Evolutionary conservation across 75 land plant genomes (phyloP).

Genomic region (Selaginella tamariscina): DNA sequence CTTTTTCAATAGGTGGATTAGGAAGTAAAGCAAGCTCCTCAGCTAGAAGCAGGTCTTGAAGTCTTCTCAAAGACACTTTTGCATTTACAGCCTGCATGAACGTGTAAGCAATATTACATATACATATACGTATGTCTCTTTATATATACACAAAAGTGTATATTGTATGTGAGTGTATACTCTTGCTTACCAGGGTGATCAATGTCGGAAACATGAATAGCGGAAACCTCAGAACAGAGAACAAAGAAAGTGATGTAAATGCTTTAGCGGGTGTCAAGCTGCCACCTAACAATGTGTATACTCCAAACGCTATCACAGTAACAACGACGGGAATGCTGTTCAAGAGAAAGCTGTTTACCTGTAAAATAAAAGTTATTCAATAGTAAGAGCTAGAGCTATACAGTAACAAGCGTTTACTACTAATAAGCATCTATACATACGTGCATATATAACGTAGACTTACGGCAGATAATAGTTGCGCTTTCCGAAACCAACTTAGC

Average conservation of each 20-base stretch:
- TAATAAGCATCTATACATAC: no score
- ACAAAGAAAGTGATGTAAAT: constrained; percentile 90
- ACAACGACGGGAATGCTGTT: constrained; percentile 87
- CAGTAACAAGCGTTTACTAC: neutral
- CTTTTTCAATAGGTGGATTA: constrained; percentile 68
- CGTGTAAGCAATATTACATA: neutral
- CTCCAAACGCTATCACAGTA: constrained; percentile 73
- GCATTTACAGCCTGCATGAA: constrained; percentile 65
- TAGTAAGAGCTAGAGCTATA: neutral
- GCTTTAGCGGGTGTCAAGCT: constrained; percentile 83
- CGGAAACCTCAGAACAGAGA: constrained; percentile 83
- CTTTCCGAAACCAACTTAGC: constrained; percentile 79
- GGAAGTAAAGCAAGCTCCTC: constrained; percentile 61
- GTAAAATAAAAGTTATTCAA: constrained; percentile 15
- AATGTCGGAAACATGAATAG: constrained; percentile 84
- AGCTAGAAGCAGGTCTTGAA: constrained; percentile 67
- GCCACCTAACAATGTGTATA: constrained; percentile 72
- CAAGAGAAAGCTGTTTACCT: constrained; percentile 65
- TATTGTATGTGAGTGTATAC: neutral
- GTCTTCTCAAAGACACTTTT: constrained; percentile 79
- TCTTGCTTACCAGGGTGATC: constrained; percentile 58
- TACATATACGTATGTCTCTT: neutral
- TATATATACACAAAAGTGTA: neutral
- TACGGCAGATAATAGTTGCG: constrained; percentile 74
- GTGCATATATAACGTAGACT: no score